Conservation (phyloP, 2,329 filamentous ascomycete genomes). For the Microdochium trichocladiopsis region DNA sequence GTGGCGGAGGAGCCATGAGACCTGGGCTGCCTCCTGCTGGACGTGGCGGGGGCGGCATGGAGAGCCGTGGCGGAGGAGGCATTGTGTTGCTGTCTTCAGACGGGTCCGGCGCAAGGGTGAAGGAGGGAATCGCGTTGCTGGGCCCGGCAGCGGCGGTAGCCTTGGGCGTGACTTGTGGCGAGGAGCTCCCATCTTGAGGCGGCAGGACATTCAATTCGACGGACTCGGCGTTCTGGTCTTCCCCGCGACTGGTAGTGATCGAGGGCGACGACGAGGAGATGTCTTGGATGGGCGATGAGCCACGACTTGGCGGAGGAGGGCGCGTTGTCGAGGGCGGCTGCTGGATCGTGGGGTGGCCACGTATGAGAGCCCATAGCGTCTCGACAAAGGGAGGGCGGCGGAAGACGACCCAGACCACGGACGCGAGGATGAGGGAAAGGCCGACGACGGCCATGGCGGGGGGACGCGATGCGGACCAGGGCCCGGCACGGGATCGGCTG, state of each 20-base stretch:
- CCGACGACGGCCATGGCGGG: conserved; percentile 48
- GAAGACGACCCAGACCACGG: conserved; percentile 49
- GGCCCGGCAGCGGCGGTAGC: conserved; percentile 23
- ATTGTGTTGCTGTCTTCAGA: conserved; percentile 3
- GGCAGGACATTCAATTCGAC: conserved; percentile 2
- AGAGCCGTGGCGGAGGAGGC: not conserved
- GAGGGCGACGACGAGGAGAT: conserved; percentile 7
- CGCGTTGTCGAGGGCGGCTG: conserved; percentile 26
- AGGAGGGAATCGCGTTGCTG: conserved; percentile 30
- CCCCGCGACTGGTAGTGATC: conserved; percentile 7
- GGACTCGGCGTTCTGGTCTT: conserved; percentile 5
- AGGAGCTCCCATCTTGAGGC: conserved; percentile 17
- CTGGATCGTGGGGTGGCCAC: conserved; percentile 15
- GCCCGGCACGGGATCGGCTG: not conserved
- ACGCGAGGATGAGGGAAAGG: conserved; percentile 55
- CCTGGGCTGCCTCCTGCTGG: conserved; percentile 5
- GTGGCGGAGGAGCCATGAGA: conserved; percentile 14
- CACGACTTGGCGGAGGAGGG: conserved; percentile 20
- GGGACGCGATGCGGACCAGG: not conserved
- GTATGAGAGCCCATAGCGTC: conserved; percentile 26
- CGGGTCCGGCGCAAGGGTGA: conserved; percentile 32
- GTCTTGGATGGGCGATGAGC: conserved; percentile 7
- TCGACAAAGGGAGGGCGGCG: conserved; percentile 44
- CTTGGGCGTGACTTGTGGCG: conserved; percentile 44
- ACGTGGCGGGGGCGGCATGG: not conserved